A percentile compares a stretch with the other conserved stretches of the same genome.
These are phyloP conservation scores for Phytophthora citricola DNA, from an alignment of 352 stramenopile genomes.

Conservation along the genomic window DNA sequence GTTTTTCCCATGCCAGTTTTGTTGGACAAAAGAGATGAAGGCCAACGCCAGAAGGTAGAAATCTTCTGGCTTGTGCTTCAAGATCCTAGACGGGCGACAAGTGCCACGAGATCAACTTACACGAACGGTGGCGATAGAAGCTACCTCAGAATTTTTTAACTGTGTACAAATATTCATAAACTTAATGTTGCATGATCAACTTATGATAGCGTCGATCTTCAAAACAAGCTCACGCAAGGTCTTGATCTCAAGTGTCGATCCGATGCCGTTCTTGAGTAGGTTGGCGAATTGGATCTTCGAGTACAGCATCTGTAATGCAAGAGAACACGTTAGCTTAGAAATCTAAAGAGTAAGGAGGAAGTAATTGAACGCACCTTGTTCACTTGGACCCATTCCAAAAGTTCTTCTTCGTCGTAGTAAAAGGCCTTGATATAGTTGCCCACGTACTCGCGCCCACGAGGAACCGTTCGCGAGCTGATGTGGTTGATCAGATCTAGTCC, in stretches of 20 bases:
- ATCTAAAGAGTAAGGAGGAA: neutral
- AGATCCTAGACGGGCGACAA: neutral
- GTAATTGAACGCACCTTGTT: slow-evolving; percentile 62
- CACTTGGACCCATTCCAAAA: slow-evolving; percentile 82
- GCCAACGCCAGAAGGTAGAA: neutral
- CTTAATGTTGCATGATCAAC: slow-evolving; percentile 28
- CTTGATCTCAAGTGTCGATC: slow-evolving; percentile 55
- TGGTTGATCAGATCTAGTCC: slow-evolving; percentile 87
- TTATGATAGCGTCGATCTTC: slow-evolving; percentile 65
- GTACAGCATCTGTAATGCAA: slow-evolving; percentile 55
- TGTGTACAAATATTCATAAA: slow-evolving; percentile 52
- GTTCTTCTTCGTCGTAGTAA: slow-evolving; percentile 85
- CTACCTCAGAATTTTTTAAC: slow-evolving; percentile 34
- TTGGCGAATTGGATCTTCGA: slow-evolving; percentile 68
- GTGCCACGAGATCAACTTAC: slow-evolving; percentile 25
- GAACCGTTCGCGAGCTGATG: slow-evolving; percentile 55
- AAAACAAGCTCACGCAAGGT: slow-evolving; percentile 69
- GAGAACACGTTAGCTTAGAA: slow-evolving; percentile 5
- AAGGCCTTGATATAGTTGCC: slow-evolving; percentile 92
- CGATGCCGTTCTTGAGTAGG: slow-evolving; percentile 73
- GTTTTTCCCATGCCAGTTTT: neutral
- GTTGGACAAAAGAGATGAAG: slow-evolving; percentile 5
- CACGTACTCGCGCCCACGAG: slow-evolving; percentile 69
- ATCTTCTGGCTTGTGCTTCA: neutral
- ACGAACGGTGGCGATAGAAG: slow-evolving; percentile 45